A percentile compares a stretch with the other conserved stretches of the same genome.
Conservation (phyloP, 73 alveolate species). For the Paramecium biaurelia region DNA sequence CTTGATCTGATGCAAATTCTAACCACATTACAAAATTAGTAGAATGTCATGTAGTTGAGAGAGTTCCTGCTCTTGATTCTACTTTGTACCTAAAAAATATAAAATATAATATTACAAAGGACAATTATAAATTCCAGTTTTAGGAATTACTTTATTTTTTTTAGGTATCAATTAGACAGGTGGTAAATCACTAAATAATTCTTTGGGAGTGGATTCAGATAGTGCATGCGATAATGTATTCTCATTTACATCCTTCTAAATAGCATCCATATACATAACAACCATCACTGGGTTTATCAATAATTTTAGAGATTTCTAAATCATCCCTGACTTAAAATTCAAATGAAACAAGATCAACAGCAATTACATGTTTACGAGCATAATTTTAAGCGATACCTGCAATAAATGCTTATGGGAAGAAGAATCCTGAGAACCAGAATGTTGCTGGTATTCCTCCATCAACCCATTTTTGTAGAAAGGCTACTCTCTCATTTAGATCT, state of each 20-base stretch:
- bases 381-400: conserved; percentile 95
- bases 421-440: conserved; percentile 96
- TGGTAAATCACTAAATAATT: conserved; percentile 92
- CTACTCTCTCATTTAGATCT: conserved; percentile 93
- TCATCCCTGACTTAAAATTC: conserved; percentile 74
- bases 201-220: conserved; percentile 88
- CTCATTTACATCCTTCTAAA: conserved; percentile 97
- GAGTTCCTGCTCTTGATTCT: conserved; percentile 95
- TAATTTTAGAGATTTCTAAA: conserved; percentile 75
- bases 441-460: conserved; percentile 95
- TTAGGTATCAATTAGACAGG: conserved; percentile 89
- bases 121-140: conserved; percentile 90
- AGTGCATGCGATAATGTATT: conserved; percentile 80
- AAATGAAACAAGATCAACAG: conserved; percentile 90
- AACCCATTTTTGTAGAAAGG: conserved; percentile 89
- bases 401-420: conserved; percentile 98
- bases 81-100: conserved; percentile 73
- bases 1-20: conserved; percentile 86
- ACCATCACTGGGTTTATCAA: conserved; percentile 95
- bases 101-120: conserved; percentile 68
- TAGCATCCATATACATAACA: conserved; percentile 93
- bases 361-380: conserved; percentile 97
- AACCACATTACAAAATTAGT: conserved; percentile 93
- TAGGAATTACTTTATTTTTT: conserved; percentile 86
- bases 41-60: conserved; percentile 95